These are phyloP conservation scores for Pichia sp. DNA, from an alignment of 1,139 yeast genomes.

Conservation along the genomic window DNA sequence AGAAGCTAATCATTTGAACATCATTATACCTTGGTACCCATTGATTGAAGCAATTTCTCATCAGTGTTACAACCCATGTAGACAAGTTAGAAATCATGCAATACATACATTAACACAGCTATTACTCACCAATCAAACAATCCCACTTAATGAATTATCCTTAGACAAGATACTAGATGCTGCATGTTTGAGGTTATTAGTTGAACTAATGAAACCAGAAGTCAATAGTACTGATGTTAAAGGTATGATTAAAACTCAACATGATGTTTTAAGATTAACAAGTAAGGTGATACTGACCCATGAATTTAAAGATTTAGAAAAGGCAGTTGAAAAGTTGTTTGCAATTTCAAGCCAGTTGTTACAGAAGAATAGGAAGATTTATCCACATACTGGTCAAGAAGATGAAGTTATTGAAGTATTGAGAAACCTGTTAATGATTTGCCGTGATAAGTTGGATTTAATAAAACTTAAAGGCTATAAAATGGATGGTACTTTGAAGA, in stretches of 20 bases:
- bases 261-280: conserved; percentile 58
- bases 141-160: conserved; percentile 33
- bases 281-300: conserved; percentile 70
- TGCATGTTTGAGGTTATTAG: conserved; percentile 69
- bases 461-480: conserved; percentile 19
- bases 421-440: conserved; percentile 49
- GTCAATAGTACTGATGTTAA: conserved; percentile 56
- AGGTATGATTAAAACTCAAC: conserved; percentile 61
- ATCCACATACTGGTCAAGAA: conserved; percentile 27
- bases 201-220: conserved; percentile 59
- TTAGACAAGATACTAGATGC: conserved; percentile 58
- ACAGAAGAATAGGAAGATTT: conserved; percentile 18
- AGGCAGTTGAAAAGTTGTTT: conserved; percentile 24
- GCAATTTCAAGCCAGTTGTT: conserved; percentile 24
- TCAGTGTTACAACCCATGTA: conserved; percentile 84
- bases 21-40: conserved; percentile 39
- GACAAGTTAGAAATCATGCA: conserved; percentile 66
- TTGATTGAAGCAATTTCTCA: conserved; percentile 74
- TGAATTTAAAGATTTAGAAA: conserved; percentile 21
- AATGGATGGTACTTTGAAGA: conserved; percentile 22
- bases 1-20: conserved; percentile 8
- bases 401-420: conserved; percentile 60
- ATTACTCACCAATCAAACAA: conserved; percentile 29
- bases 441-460: conserved; percentile 33
- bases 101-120: conserved; percentile 46